Evolutionary conservation across 1,284 basidiomycete genomes (phyloP), one percentile per base, ranked within the genome.

Genomic region (Trametes versicolor): DNA sequence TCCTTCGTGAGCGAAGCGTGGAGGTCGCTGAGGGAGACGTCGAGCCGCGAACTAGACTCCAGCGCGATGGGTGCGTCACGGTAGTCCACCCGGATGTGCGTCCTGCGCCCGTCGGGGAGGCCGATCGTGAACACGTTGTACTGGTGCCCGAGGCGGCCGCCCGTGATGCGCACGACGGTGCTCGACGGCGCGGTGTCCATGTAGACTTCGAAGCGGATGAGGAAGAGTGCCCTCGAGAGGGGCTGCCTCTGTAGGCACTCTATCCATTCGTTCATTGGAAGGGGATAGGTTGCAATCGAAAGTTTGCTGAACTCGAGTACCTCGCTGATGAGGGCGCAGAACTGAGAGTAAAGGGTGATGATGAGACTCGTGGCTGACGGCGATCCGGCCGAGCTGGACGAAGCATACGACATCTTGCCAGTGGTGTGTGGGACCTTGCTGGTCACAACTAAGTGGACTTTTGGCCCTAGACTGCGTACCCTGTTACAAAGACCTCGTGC

Each of bases 51-150:
- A 9, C 7, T 7, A 23, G 21, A 54, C 48, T 29, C 41, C 37
- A 54, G 54, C 8, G 8, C 29, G 29, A 32, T 32, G 53, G 36
- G 17, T 32, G 29, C 4, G n/a, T 27, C 29, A 32, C 51, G 41
- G 47, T 47, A 63, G 56, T 63, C 62, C 32, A 27, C 57, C 34
- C 56, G 9, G 29, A 63, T 53, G 56, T 63, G 51, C 9, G 50
- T 52, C 23, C 47, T 27, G 12, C 51, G 49, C 10, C 62, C 62
- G 49, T 29, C 36, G 4, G 39, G 49, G 23, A 58, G 43, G 51
- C 45, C 43, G 50, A 63, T 49, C 4, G 56, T 53, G 15, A 49
- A 49, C 36, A 63, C 36, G 57, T 47, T 54, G 43, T 23, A 63
- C 50, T 58, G 62, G 50, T 63, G 62, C 0, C 50, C 62, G 41